Conservation (phyloP, 2,329 filamentous ascomycete species). For the Escovopsis sp. region DNA sequence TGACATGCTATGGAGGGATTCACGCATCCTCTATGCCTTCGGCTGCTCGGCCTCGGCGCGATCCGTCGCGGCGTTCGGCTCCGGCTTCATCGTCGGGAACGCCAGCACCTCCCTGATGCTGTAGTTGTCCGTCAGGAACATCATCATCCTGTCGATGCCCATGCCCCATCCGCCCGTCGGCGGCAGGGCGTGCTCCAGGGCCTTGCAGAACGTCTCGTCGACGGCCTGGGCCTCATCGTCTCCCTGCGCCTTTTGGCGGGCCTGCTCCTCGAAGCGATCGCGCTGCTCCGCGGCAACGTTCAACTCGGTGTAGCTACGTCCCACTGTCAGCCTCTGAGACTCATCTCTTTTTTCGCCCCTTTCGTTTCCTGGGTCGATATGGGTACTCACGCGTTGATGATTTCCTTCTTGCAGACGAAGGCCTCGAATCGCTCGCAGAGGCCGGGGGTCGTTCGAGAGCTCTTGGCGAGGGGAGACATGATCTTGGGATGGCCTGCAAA, state of each 20-base stretch:
- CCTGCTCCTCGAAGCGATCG: conserved; percentile 76
- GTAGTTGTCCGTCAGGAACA: conserved; percentile 90
- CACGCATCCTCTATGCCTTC: background rate
- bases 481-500: conserved; percentile 45
- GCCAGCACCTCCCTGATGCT: conserved; percentile 90
- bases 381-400: conserved; percentile 56
- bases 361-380: background rate
- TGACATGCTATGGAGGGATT: background rate
- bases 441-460: conserved; percentile 65
- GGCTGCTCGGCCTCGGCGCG: background rate
- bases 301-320: conserved; percentile 73
- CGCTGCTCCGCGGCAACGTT: conserved; percentile 86
- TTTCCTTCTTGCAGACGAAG: conserved; percentile 67
- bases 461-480: conserved; percentile 91
- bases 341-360: background rate
- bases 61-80: conserved; percentile 20
- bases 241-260: conserved; percentile 85
- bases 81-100: conserved; percentile 97
- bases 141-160: conserved; percentile 85
- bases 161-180: conserved; percentile 95
- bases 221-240: conserved; percentile 94
- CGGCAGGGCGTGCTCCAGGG: conserved; percentile 78
- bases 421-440: conserved; percentile 95
- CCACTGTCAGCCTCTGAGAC: background rate
- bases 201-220: conserved; percentile 87